These are phyloP conservation scores for Caloboletus inedulis DNA, from an alignment of 1,284 basidiomycete species.

Conservation along the genomic window DNA sequence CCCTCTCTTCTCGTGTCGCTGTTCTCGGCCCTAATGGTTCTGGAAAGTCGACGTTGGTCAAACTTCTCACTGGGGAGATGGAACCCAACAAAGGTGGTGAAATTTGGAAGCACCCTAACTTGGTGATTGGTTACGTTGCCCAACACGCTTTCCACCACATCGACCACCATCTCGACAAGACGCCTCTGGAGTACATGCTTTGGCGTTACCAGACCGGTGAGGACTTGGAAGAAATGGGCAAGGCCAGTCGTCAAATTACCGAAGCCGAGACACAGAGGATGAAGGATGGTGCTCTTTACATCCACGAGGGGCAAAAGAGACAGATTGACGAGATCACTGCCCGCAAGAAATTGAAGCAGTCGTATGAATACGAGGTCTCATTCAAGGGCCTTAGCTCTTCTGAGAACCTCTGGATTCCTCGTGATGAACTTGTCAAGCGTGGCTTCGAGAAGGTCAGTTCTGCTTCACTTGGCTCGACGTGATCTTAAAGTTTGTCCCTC, in stretches of 20 bases:
- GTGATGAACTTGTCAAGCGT: conserved; percentile 95
- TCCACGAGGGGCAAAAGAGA: conserved; percentile 94
- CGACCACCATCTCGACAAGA: conserved; percentile 97
- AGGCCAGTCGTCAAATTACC: conserved; percentile 84
- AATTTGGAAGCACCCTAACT: conserved; percentile 98
- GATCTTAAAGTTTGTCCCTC: neutral
- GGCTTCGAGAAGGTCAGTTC: conserved; percentile 87
- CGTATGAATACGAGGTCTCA: conserved; percentile 95
- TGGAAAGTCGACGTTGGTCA: conserved; percentile 98
- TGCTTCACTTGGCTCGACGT: neutral
- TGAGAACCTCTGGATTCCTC: conserved; percentile 95
- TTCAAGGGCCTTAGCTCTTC: conserved; percentile 91
- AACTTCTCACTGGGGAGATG: conserved; percentile 96
- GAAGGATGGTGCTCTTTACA: conserved; percentile 87
- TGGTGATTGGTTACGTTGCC: conserved; percentile 98
- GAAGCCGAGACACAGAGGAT: conserved; percentile 93
- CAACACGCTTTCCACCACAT: conserved; percentile 99
- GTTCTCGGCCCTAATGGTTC: conserved; percentile 97
- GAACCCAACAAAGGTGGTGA: conserved; percentile 96
- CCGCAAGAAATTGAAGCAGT: conserved; percentile 99
- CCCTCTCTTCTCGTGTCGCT: conserved; percentile 95
- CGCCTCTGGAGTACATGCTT: conserved; percentile 96
- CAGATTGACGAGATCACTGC: conserved; percentile 87
- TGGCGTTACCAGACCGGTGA: conserved; percentile 99
- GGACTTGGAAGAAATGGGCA: conserved; percentile 94